Evolutionary conservation across 192 early-diverging fungal species (phyloP).

Genomic region (Coemansia sp.): DNA sequence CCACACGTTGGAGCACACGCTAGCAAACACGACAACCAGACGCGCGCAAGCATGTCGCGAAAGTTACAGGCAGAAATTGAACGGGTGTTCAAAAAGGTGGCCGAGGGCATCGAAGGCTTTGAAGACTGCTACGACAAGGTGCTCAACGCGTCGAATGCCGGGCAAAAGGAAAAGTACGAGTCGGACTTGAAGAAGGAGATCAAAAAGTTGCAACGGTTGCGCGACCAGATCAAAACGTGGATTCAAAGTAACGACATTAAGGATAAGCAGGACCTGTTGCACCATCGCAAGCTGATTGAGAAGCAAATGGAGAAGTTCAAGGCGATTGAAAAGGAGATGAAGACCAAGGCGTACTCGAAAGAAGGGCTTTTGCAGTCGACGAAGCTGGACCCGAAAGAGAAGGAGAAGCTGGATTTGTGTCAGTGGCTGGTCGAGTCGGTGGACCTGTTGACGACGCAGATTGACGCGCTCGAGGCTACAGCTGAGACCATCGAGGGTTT

Average conservation of each 20-base stretch:
- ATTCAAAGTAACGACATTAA: constrained; percentile 92
- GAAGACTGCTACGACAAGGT: constrained; percentile 90
- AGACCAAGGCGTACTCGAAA: constrained; percentile 97
- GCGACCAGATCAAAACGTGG: constrained; percentile 99
- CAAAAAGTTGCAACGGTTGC: constrained; percentile 93
- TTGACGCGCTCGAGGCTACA: constrained; percentile 92
- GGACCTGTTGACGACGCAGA: constrained; percentile 81
- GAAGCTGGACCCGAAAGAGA: constrained; percentile 91
- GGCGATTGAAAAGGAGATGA: constrained; percentile 96
- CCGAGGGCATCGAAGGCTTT: constrained; percentile 94
- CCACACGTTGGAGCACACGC: constrained; percentile 12
- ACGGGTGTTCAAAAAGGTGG: constrained; percentile 88
- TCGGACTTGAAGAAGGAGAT: constrained; percentile 97
- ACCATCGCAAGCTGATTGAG: constrained; percentile 94
- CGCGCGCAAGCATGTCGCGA: constrained; percentile 33
- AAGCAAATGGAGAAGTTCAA: constrained; percentile 99
- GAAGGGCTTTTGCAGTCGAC: constrained; percentile 80
- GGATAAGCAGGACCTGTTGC: constrained; percentile 86
- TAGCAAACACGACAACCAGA: not conserved
- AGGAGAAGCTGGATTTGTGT: constrained; percentile 82
- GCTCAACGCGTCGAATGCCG: constrained; percentile 69
- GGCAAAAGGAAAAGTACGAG: constrained; percentile 98
- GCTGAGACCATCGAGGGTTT: constrained; percentile 68
- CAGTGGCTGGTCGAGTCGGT: constrained; percentile 83
- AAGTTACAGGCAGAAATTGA: constrained; percentile 81